Percentiles rank a stretch among this genome's conserved stretches.
Evolutionary conservation across 139 green algal genomes (phyloP).

Genomic region (Tetratostichococcus sp.): DNA sequence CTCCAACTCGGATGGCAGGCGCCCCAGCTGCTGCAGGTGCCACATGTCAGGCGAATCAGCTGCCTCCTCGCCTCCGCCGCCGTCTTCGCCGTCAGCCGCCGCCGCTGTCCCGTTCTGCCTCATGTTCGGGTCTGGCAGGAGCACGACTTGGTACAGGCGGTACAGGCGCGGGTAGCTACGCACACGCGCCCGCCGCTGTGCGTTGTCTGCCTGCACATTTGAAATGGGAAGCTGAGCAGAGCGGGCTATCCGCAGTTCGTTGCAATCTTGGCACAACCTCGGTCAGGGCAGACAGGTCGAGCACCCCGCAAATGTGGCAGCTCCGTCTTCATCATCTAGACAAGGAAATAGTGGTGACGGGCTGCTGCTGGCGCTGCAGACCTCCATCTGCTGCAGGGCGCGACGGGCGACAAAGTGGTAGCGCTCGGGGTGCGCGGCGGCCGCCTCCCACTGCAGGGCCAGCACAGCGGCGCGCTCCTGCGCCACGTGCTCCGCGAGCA

Average conservation of each 20-base stretch:
- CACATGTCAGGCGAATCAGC: background rate
- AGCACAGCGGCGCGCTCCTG: background rate
- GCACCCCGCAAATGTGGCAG: too few species aligned
- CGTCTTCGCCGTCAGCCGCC: too few species aligned
- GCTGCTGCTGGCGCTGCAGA: too few species aligned
- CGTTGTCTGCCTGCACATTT: background rate
- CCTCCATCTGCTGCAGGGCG: background rate
- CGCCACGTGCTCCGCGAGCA: background rate
- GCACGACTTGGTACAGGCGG: background rate
- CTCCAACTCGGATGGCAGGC: background rate
- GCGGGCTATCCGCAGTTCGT: too few species aligned
- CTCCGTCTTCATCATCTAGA: too few species aligned
- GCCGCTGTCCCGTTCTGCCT: too few species aligned
- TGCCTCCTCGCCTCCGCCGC: background rate
- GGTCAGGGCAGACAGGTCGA: too few species aligned
- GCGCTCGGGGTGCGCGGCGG: background rate
- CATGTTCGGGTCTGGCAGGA: background rate
- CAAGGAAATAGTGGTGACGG: too few species aligned
- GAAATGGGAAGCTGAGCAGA: too few species aligned
- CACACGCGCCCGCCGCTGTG: background rate
- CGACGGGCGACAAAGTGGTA: background rate
- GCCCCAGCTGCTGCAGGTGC: background rate
- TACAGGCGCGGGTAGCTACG: background rate
- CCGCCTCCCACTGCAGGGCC: background rate
- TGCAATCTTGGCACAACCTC: too few species aligned